Conservation (phyloP, 495 filamentous ascomycete species). For the Trypethelium eluteriae region DNA sequence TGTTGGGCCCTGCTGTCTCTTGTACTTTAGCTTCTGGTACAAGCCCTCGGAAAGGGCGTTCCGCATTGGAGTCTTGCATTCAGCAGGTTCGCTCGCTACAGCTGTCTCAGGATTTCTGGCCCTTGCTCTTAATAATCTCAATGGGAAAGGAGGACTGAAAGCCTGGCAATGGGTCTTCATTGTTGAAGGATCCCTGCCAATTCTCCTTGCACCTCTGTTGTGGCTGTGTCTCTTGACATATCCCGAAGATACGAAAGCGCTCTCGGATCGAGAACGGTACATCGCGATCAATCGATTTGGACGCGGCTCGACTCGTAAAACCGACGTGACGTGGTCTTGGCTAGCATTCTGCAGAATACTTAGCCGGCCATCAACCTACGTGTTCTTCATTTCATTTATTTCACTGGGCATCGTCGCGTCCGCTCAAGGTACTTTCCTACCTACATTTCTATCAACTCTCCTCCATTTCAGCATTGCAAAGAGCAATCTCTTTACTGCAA, state of each 20-base stretch:
- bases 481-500: slow-evolving; percentile 13
- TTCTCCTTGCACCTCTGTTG: slow-evolving; percentile 5
- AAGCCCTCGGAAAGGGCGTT: slow-evolving; percentile 16
- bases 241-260: slow-evolving; percentile 12
- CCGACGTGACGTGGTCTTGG: slow-evolving; percentile 16
- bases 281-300: slow-evolving; percentile 20
- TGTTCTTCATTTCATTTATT: slow-evolving; percentile 8
- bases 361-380: slow-evolving; percentile 5
- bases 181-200: slow-evolving; percentile 15
- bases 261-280: slow-evolving; percentile 19
- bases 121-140: slow-evolving; percentile 11
- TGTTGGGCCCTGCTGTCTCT: slow-evolving; percentile 11
- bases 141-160: slow-evolving; percentile 12
- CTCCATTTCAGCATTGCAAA: slow-evolving; percentile 13
- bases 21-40: slow-evolving; percentile 20
- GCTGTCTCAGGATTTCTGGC: slow-evolving; percentile 13
- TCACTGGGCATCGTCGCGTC: slow-evolving; percentile 8
- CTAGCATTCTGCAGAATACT: slow-evolving; percentile 1
- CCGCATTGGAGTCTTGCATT: slow-evolving; percentile 17
- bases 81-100: slow-evolving; percentile 12
- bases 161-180: slow-evolving; percentile 14
- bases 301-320: slow-evolving; percentile 15
- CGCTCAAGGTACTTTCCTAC: slow-evolving; percentile 11
- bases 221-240: slow-evolving; percentile 15
- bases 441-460: neutral